Conservation (phyloP, 495 filamentous ascomycete genomes). For the Bryoglossum gracile region DNA sequence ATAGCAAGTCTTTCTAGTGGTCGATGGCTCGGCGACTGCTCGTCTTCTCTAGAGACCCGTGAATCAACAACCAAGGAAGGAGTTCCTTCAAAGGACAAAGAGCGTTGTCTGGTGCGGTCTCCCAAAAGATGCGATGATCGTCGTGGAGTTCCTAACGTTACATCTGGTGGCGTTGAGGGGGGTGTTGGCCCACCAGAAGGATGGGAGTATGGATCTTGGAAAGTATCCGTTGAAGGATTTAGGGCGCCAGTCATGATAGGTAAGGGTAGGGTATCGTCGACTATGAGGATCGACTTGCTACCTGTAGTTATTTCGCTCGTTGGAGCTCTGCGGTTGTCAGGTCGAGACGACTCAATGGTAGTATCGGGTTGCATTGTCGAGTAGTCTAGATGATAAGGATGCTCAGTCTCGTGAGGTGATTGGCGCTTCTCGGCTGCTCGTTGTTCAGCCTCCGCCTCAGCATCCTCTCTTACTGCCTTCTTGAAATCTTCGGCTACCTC, state of each 20-base stretch:
- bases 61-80: conserved; percentile 20
- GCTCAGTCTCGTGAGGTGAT: conserved; percentile 17
- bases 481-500: conserved; percentile 68
- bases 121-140: conserved; percentile 45
- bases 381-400: conserved; percentile 17
- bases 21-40: conserved; percentile 32
- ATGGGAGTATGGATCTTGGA: conserved; percentile 39
- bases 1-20: conserved; percentile 22
- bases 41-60: conserved; percentile 14
- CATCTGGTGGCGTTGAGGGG: conserved; percentile 44
- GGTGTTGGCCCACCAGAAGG: conserved; percentile 40
- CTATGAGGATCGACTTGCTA: conserved; percentile 82
- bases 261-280: conserved; percentile 56
- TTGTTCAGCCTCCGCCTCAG: conserved; percentile 34
- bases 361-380: conserved; percentile 19
- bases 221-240: conserved; percentile 42
- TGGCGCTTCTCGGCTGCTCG: conserved; percentile 1
- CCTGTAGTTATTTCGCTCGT: conserved; percentile 61
- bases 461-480: conserved; percentile 53
- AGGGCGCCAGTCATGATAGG: conserved; percentile 39
- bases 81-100: conserved; percentile 29
- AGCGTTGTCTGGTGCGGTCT: conserved; percentile 15
- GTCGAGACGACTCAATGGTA: conserved; percentile 12
- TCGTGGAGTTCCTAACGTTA: conserved; percentile 34
- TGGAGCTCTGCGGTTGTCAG: conserved; percentile 4